phyloP scores from a whole-genome alignment of 805 yeast species.

The Schwanniomyces yamadae region DNA sequence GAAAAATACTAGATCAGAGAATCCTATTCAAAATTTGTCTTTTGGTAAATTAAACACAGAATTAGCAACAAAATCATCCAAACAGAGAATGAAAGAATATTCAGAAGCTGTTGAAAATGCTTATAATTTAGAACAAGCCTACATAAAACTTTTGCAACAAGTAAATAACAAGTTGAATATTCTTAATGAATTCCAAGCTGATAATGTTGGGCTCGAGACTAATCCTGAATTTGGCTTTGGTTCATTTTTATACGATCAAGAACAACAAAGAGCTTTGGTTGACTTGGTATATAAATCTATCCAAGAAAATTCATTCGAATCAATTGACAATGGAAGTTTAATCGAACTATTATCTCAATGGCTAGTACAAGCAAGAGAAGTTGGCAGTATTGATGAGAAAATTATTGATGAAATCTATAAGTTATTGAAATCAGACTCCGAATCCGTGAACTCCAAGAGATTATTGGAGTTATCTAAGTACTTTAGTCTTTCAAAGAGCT shows the following conservation, averaged over 20 bases:
- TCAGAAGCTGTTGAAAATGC: conserved; percentile 47
- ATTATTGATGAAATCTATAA: conserved; percentile 33
- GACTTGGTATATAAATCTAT: conserved; percentile 46
- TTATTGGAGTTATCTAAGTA: conserved; percentile 47
- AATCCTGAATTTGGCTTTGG: conserved; percentile 92
- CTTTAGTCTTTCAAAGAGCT: conserved; percentile 53
- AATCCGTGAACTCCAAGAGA: conserved; percentile 39
- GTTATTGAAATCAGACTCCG: conserved; percentile 37
- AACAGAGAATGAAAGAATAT: conserved; percentile 16
- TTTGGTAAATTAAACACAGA: conserved; percentile 49
- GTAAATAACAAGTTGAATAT: conserved; percentile 57
- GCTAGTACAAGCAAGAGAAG: conserved; percentile 51
- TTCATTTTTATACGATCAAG: conserved; percentile 56
- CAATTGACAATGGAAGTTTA: conserved; percentile 46
- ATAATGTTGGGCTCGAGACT: conserved; percentile 41
- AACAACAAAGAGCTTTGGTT: conserved; percentile 47
- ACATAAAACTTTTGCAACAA: conserved; percentile 71
- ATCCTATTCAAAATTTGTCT: conserved; percentile 62
- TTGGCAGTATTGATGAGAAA: conserved; percentile 22
- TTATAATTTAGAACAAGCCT: conserved; percentile 65
- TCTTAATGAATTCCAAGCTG: conserved; percentile 56
- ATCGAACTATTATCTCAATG: conserved; percentile 65
- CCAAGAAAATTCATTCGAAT: conserved; percentile 42
- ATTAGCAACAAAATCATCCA: conserved; percentile 27
- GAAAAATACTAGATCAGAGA: conserved; percentile 48